These are phyloP conservation scores for Debaryomyces castellii DNA, from an alignment of 805 yeast genomes.

Conservation along the genomic window DNA sequence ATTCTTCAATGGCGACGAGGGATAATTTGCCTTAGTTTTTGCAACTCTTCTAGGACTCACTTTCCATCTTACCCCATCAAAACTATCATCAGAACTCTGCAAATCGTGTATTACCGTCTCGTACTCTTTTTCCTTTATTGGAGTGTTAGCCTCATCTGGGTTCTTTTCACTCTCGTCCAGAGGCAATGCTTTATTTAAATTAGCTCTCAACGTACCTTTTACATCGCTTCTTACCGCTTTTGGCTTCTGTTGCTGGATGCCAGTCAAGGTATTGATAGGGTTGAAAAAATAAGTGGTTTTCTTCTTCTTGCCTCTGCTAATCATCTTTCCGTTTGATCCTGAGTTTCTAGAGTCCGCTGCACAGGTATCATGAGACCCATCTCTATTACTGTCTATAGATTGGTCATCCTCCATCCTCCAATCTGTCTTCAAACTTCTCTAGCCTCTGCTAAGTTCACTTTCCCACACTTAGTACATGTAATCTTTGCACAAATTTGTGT, in stretches of 20 bases:
- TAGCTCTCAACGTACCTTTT: background rate
- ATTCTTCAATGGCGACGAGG: constrained; percentile 45
- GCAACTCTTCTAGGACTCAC: constrained; percentile 29
- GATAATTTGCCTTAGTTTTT: constrained; percentile 14
- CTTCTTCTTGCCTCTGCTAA: constrained; percentile 3
- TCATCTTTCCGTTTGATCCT: background rate
- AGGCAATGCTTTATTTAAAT: background rate
- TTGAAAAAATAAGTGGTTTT: constrained; percentile 35
- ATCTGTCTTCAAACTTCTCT: background rate
- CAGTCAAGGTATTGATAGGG: constrained; percentile 31
- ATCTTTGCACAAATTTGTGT: no score
- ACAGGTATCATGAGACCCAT: background rate
- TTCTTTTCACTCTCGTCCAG: background rate
- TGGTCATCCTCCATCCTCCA: background rate
- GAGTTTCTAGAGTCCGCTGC: background rate
- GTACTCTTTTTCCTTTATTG: constrained; percentile 5
- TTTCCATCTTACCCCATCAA: constrained; percentile 46
- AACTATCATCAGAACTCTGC: constrained; percentile 44
- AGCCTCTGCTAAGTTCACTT: background rate
- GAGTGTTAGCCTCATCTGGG: background rate
- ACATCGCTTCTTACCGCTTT: background rate
- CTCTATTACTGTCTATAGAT: background rate
- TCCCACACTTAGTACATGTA: background rate
- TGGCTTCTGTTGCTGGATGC: background rate
- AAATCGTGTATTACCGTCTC: constrained; percentile 16